phyloP scores from a whole-genome alignment of 768 basidiomycete genomes.

The Cyathus striatus region DNA sequence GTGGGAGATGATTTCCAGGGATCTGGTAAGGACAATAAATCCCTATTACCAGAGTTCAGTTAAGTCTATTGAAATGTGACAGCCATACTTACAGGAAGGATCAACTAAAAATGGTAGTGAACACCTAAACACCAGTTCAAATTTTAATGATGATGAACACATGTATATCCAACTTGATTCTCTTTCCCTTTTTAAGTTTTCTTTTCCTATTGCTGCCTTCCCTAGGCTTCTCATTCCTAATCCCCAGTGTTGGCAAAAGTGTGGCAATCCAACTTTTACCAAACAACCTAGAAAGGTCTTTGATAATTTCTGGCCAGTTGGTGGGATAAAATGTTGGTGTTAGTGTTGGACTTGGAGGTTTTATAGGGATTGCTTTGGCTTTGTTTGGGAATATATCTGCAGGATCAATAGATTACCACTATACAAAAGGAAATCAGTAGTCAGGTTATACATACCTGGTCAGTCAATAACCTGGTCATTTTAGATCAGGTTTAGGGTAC shows the following conservation, averaged over 20 bases:
- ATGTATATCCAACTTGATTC: conserved; percentile 76
- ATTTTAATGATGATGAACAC: conserved; percentile 18
- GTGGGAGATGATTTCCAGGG: conserved; percentile 74
- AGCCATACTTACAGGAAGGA: conserved; percentile 56
- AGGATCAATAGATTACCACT: conserved; percentile 16
- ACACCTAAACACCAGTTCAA: neutral
- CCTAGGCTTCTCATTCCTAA: neutral
- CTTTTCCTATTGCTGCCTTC: neutral
- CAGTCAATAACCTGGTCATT: conserved; percentile 60
- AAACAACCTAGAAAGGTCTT: too few relatives aligned
- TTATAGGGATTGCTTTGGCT: neutral
- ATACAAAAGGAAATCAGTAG: neutral
- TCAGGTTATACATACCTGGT: conserved; percentile 36
- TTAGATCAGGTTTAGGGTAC: conserved; percentile 51
- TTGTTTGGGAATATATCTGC: too few relatives aligned
- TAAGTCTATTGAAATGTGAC: neutral
- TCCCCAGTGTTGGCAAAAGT: neutral
- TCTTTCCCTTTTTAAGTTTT: conserved; percentile 38
- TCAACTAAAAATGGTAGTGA: conserved; percentile 43
- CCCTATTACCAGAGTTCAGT: conserved; percentile 25
- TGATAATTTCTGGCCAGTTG: neutral
- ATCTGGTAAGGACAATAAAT: conserved; percentile 65
- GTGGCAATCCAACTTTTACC: neutral
- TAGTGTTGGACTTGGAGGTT: neutral
- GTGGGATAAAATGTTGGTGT: neutral